Evolutionary conservation across 148 eudicot genomes (phyloP), one percentile per base, ranked within the genome.

Genomic region (Agrostemma githago): DNA sequence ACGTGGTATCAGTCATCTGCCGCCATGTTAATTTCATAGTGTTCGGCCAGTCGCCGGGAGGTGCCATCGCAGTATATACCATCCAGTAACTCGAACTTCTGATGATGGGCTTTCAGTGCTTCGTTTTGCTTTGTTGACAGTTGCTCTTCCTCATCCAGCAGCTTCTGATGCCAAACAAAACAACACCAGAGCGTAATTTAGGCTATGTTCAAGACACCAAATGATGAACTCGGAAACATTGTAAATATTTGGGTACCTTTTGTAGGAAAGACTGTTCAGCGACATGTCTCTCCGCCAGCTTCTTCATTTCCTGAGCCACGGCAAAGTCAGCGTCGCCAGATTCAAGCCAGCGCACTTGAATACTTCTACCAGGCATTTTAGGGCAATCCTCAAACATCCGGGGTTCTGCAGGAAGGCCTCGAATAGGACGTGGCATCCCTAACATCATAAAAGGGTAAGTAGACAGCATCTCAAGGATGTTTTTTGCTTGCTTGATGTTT

Each of bases 371-470:
- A 12, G 93, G 97, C 84, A 85, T 90, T 46, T 56, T 72, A 8
- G 97, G 98, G 4, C 89, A 89, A 17, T 90, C 88, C 17, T 82
- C 93, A 70, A 92, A 95, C 96, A 91, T 95, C 73, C 77, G 89
- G 2, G 68, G 59, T 66, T 66, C 79, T 9, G 97, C 93, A 70
- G 79, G 68, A 53, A 71, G 78, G 17, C 79, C 93, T 70, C 97
- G 85, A 38, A 87, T 89, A 20, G 98, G 97, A 81, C 98, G 86
- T 8, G 98, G 98, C 98, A 90, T 88, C 48, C 96, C 97, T 3
- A 80, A 83, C 72, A 92, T 83, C 97, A 92, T 92, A 74, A 95
- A 88, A 0, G 96, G 90, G 39, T 75, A 77, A 5, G 76, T 66
- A 11, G 61, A 44, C 71, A 86, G 74, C 51, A 60, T 82, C 2